Percentiles rank a stretch among this genome's conserved stretches.
These are phyloP conservation scores for Eimeria sp. DNA, from an alignment of 169 alveolate species.

Conservation along the genomic window DNA sequence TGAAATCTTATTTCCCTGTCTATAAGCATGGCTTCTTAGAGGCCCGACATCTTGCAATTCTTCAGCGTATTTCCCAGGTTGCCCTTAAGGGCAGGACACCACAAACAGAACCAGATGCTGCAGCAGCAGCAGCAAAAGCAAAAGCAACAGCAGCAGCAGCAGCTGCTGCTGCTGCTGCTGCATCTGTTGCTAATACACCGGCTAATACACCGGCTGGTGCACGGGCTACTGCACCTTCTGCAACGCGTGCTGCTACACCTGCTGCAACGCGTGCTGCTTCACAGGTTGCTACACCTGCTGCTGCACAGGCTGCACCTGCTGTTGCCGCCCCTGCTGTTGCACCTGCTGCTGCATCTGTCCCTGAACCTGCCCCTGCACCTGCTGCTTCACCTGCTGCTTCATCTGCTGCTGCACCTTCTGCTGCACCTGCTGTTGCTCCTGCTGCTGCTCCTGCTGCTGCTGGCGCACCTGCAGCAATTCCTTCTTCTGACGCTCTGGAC, in stretches of 20 bases:
- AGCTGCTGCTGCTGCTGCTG: constrained; percentile 29
- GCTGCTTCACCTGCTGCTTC: neutral
- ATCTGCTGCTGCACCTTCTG: neutral
- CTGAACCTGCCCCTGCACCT: neutral
- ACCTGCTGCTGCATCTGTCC: neutral
- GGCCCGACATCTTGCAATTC: constrained; percentile 57
- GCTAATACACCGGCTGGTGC: neutral
- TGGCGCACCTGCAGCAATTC: neutral
- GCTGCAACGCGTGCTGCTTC: neutral
- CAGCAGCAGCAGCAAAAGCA: constrained; percentile 18
- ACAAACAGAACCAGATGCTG: neutral
- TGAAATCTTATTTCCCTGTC: constrained; percentile 72
- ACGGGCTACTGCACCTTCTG: neutral
- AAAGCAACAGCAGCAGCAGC: constrained; percentile 9
- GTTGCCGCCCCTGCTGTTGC: neutral
- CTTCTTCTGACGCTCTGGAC: no score
- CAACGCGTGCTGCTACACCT: neutral
- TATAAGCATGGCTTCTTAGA: constrained; percentile 70
- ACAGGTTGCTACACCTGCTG: neutral
- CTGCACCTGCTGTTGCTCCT: neutral
- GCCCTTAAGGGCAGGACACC: neutral
- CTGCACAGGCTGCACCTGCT: neutral
- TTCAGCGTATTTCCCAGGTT: constrained; percentile 61
- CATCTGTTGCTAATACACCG: neutral
- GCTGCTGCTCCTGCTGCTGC: neutral